A percentile compares a stretch with the other conserved stretches of the same genome.
These are phyloP conservation scores for Marasmius sp. DNA, from an alignment of 1,284 basidiomycete genomes.

Conservation along the genomic window DNA sequence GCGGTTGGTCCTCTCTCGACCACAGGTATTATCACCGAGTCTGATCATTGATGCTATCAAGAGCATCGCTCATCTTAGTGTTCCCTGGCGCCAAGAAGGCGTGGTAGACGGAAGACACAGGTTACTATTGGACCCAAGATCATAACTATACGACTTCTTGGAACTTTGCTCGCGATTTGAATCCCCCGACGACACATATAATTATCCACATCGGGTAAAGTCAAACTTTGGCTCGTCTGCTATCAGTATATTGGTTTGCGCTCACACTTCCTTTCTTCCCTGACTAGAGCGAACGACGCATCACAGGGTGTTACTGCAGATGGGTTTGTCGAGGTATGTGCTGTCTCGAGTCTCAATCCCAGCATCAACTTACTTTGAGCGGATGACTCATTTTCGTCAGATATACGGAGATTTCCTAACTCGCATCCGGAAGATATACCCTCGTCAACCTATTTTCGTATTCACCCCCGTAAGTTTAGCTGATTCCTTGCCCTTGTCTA, in stretches of 20 bases:
- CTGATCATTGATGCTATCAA: background rate
- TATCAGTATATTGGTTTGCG: too few relatives aligned
- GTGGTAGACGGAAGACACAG: constrained; percentile 53
- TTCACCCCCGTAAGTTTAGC: constrained; percentile 40
- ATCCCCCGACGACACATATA: constrained; percentile 46
- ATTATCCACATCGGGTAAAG: constrained; percentile 57
- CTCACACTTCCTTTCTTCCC: background rate
- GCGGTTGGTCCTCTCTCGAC: too few relatives aligned
- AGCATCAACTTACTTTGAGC: constrained; percentile 9
- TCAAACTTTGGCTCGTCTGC: background rate
- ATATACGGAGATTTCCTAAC: constrained; percentile 57
- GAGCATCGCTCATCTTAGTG: background rate
- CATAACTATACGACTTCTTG: constrained; percentile 63
- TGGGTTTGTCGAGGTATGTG: constrained; percentile 41
- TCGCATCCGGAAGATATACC: constrained; percentile 44
- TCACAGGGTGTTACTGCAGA: constrained; percentile 43
- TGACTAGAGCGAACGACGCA: constrained; percentile 42
- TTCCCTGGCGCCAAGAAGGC: background rate
- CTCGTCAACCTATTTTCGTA: constrained; percentile 50
- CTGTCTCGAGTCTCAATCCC: background rate
- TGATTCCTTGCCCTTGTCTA: constrained; percentile 1
- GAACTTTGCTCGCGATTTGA: constrained; percentile 48
- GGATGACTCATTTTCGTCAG: constrained; percentile 47
- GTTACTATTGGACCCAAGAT: constrained; percentile 50
- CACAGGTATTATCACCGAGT: background rate